Conservation (phyloP, 202 grass and related monocot genomes). For the Musa balbisiana region DNA sequence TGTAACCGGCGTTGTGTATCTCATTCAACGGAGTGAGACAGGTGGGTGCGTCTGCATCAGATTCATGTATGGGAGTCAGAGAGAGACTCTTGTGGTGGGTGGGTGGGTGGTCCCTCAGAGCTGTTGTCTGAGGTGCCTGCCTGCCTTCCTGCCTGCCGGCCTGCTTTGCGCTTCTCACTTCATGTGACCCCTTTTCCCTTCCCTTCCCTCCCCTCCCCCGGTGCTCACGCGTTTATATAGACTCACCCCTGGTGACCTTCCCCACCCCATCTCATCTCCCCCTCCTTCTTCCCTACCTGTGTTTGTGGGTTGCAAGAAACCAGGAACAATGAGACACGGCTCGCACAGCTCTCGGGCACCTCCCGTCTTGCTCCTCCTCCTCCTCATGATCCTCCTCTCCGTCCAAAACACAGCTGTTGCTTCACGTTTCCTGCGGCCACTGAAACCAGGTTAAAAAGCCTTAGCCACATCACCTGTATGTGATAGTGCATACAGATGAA, state of each 20-base stretch:
- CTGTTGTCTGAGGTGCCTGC: not conserved
- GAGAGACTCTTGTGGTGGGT: not conserved
- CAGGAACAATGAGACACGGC: not conserved
- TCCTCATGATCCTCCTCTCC: slow-evolving; percentile 1
- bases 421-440: slow-evolving; percentile 1
- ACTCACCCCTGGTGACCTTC: too few species aligned
- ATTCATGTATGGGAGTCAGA: not conserved
- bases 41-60: not conserved
- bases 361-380: not conserved
- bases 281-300: not conserved
- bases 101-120: not conserved
- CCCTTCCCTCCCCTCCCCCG: too few species aligned
- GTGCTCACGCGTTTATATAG: too few species aligned
- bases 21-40: not conserved
- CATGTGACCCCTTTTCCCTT: too few species aligned
- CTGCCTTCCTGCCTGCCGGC: too few species aligned
- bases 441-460: not conserved
- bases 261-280: not conserved
- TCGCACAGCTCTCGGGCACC: not conserved
- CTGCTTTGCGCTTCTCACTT: too few species aligned
- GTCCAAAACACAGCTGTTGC: not conserved
- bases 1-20: too few species aligned
- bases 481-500: not conserved
- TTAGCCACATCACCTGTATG: not conserved
- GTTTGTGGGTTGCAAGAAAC: not conserved